phyloP scores from a whole-genome alignment of 2,329 filamentous ascomycete species.

The Sordariomycetes sp. region DNA sequence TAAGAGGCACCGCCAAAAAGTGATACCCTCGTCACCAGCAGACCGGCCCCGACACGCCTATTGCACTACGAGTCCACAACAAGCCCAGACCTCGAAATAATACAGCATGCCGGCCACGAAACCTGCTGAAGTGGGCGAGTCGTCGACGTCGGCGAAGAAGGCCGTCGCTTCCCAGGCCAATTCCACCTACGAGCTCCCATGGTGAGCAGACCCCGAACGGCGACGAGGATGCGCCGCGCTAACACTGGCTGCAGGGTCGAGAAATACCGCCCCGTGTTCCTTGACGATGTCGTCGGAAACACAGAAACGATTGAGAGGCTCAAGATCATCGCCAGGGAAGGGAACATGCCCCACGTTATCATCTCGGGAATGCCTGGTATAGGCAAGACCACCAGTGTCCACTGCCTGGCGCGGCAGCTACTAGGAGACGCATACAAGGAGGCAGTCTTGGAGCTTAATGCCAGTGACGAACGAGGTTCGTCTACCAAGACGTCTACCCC shows the following conservation, averaged over 20 bases:
- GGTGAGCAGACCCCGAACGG: slow-evolving; percentile 34
- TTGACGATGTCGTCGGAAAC: slow-evolving; percentile 96
- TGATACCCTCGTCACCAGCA: neutral
- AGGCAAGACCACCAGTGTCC: slow-evolving; percentile 91
- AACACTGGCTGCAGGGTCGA: slow-evolving; percentile 62
- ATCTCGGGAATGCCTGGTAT: slow-evolving; percentile 99
- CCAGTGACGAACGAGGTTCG: slow-evolving; percentile 80
- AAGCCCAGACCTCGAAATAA: neutral
- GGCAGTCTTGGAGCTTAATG: slow-evolving; percentile 91
- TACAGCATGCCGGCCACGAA: slow-evolving; percentile 36
- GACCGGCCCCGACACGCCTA: neutral
- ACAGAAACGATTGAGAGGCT: slow-evolving; percentile 94
- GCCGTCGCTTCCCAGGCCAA: slow-evolving; percentile 39
- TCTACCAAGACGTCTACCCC: slow-evolving; percentile 3
- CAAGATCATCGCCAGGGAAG: slow-evolving; percentile 96
- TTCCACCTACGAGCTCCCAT: slow-evolving; percentile 65
- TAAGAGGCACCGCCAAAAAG: neutral
- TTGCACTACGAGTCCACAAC: neutral
- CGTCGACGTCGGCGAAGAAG: slow-evolving; percentile 49
- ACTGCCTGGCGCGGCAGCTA: slow-evolving; percentile 85
- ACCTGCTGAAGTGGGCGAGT: slow-evolving; percentile 45
- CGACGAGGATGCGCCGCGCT: slow-evolving; percentile 5
- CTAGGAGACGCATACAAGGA: slow-evolving; percentile 94
- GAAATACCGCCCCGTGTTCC: slow-evolving; percentile 89
- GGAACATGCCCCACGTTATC: slow-evolving; percentile 98